Evolutionary conservation across 371 early-diverging fungal species (phyloP), one percentile per base, ranked within the genome.

Genomic region (Mortierella sp.): DNA sequence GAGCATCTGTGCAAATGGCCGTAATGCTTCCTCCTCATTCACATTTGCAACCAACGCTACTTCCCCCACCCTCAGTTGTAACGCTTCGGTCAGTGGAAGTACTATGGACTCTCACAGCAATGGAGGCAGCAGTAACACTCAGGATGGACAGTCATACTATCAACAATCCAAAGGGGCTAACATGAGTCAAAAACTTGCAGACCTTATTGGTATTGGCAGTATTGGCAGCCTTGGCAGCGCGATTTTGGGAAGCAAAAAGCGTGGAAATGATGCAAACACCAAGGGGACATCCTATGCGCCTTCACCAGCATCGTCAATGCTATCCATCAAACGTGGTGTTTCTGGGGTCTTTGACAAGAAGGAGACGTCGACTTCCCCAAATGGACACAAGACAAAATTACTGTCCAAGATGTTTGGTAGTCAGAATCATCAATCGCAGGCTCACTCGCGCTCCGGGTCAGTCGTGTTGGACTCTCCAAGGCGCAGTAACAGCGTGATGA

Each of bases 181-280:
- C 14, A 31, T 54, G 24, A 54, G 60, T 12, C 67, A 58, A 44
- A 66, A 48, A 37, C 40, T 66, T 54, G 60, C 41, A 21, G 69
- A 57, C 9, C 50, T 63, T 40, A 43, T 71, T 34, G 34, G 34
- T 10, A 34, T 34, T 34, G 34, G 34, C 34, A 34, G 34, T 10
- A 34, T 34, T 34, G 34, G 34, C 27, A 29, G 39, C 17, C 27
- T 64, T 2, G 49, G 55, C n/a, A 45, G 60, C 2, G 47, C 71
- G 16, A 25, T 63, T 17, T 27, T 71, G 1, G 47, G 56, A 25
- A 64, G 60, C 22, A 71, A 63, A 46, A 71, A 71, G 34, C 60
- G 64, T 12, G 64, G 64, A 3, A 64, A 60, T n/a, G 64, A 71
- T 22, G 54, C 49, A 10, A 60, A 51, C 44, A 56, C 64, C 21